Conservation (phyloP, 352 stramenopile species). For the Phytophthora citrophthora region DNA sequence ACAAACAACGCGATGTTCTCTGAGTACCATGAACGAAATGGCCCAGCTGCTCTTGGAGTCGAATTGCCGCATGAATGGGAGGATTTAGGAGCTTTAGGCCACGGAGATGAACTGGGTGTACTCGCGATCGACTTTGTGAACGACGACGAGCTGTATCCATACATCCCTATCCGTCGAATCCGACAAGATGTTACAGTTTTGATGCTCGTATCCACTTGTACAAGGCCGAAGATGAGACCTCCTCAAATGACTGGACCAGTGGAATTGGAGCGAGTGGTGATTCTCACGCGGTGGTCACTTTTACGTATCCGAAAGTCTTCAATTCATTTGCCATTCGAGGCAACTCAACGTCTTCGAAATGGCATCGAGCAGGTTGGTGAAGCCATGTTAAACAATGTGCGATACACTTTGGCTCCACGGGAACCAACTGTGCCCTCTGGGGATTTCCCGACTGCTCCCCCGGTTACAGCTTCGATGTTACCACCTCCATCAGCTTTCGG, state of each 20-base stretch:
- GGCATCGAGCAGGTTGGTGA: constrained; percentile 41
- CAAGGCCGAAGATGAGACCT: constrained; percentile 18
- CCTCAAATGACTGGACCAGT: constrained; percentile 4
- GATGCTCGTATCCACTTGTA: constrained; percentile 39
- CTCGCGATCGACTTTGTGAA: constrained; percentile 50
- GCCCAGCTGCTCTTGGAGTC: constrained; percentile 25
- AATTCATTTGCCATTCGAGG: constrained; percentile 28
- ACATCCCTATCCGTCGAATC: constrained; percentile 27
- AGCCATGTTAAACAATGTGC: constrained; percentile 42
- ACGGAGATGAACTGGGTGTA: constrained; percentile 42
- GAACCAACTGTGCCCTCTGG: constrained; percentile 11
- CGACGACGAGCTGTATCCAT: constrained; percentile 49
- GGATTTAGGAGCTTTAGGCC: constrained; percentile 23
- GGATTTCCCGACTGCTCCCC: constrained; percentile 2
- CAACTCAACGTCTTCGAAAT: constrained; percentile 30
- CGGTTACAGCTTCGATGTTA: constrained; percentile 11
- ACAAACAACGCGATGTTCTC: constrained; percentile 52
- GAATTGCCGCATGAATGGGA: constrained; percentile 22
- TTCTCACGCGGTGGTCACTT: constrained; percentile 40
- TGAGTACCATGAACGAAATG: constrained; percentile 38
- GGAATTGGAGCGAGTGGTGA: constrained; percentile 33
- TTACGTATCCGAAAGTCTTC: constrained; percentile 36
- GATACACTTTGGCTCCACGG: constrained; percentile 26
- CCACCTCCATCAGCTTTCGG: constrained; percentile 11
- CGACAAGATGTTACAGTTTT: constrained; percentile 46